Percentiles rank a stretch among this genome's conserved stretches.
Conservation (phyloP, 1,139 yeast species). For the Scheffersomyces cryptocercus region DNA sequence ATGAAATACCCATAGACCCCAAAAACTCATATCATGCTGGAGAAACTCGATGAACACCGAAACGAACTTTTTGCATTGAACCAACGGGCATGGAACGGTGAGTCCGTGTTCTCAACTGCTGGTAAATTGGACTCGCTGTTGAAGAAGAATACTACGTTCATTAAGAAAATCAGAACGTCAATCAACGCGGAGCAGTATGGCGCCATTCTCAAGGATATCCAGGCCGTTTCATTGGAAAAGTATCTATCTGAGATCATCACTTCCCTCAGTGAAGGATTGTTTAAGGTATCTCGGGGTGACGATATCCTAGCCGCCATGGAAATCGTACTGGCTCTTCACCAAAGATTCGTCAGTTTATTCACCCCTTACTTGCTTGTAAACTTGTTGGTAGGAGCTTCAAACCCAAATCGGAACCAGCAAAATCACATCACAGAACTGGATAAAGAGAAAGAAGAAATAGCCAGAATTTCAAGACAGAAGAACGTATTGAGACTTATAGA, state of each 20-base stretch:
- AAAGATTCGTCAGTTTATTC: constrained; percentile 60
- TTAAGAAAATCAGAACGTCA: constrained; percentile 64
- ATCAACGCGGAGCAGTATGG: constrained; percentile 48
- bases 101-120: constrained; percentile 23
- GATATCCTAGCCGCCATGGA: constrained; percentile 69
- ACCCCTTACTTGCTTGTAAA: constrained; percentile 52
- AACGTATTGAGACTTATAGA: constrained; percentile 54
- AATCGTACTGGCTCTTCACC: constrained; percentile 74
- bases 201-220: constrained; percentile 60
- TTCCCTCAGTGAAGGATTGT: constrained; percentile 64
- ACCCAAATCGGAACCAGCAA: constrained; percentile 23
- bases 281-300: constrained; percentile 52
- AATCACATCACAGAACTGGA: constrained; percentile 13
- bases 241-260: constrained; percentile 72
- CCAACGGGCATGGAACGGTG: constrained; percentile 56
- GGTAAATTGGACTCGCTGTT: constrained; percentile 68
- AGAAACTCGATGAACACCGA: constrained; percentile 22
- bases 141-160: constrained; percentile 82
- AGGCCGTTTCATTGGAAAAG: constrained; percentile 66
- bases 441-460: constrained; percentile 45
- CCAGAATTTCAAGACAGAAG: constrained; percentile 47
- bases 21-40: not conserved
- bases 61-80: constrained; percentile 43
- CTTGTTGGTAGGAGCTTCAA: constrained; percentile 46
- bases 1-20: too few species aligned